These are phyloP conservation scores for Closterium sp. DNA, from an alignment of 139 green algal genomes.

Conservation along the genomic window DNA sequence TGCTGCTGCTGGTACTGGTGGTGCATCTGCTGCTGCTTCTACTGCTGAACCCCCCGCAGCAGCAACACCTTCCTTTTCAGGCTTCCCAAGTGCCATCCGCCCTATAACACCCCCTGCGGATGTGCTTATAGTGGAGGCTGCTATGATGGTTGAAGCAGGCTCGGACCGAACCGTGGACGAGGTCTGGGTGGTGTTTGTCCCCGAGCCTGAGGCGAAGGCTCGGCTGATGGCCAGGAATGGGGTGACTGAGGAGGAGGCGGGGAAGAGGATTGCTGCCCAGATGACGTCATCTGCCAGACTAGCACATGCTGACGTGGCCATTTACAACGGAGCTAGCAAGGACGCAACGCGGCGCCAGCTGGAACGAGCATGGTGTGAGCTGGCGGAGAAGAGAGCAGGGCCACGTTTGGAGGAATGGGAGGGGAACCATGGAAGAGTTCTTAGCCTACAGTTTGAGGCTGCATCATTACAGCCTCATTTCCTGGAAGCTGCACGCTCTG, in stretches of 20 bases:
- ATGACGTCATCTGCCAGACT: conserved; percentile 26
- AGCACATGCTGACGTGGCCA: conserved; percentile 24
- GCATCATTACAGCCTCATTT: neutral
- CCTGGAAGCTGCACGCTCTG: neutral
- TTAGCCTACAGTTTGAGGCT: neutral
- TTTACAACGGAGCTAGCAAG: conserved; percentile 18
- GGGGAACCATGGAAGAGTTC: too few species aligned
- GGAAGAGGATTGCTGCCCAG: conserved; percentile 26
- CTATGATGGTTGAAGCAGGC: conserved; percentile 32
- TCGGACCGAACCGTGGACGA: conserved; percentile 33
- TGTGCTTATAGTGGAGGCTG: conserved; percentile 30
- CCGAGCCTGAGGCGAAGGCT: conserved; percentile 4
- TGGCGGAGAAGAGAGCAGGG: neutral
- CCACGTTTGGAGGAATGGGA: neutral
- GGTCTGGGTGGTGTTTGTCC: conserved; percentile 44
- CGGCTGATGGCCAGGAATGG: conserved; percentile 37
- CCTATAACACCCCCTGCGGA: neutral
- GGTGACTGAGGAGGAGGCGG: conserved; percentile 27
- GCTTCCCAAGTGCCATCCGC: neutral
- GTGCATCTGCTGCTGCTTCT: too few species aligned
- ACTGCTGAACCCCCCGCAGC: too few species aligned
- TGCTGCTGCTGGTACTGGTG: neutral
- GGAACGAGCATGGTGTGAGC: neutral
- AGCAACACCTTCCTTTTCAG: too few species aligned
- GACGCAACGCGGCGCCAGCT: conserved; percentile 18